A percentile compares a stretch with the other conserved stretches of the same genome.
Conservation (phyloP, 2,329 filamentous ascomycete genomes). For the Drechslerella coelobrocha region DNA sequence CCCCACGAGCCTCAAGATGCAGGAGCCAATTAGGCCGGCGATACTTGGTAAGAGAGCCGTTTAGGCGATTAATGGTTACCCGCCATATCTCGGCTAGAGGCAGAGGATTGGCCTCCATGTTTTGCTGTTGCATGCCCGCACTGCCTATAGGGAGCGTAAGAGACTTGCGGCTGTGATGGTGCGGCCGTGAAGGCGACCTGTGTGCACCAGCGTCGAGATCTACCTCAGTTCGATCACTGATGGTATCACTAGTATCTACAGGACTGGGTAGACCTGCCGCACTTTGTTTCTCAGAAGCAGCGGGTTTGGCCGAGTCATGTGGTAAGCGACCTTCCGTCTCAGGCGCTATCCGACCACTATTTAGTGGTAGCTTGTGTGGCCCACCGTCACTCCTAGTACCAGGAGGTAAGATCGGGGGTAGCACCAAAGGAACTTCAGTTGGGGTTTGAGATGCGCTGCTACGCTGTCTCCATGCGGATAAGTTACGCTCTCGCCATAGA, state of each 20-base stretch:
- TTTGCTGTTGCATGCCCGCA: constrained; percentile 5
- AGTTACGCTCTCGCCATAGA: not conserved
- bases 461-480: not conserved
- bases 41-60: constrained; percentile 44
- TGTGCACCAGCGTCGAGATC: not conserved
- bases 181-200: not conserved
- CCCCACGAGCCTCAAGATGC: constrained; percentile 20
- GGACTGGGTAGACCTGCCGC: constrained; percentile 10
- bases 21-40: constrained; percentile 41
- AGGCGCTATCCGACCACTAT: not conserved
- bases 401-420: not conserved
- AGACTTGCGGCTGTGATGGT: not conserved
- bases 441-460: not conserved
- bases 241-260: constrained; percentile 5
- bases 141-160: not conserved
- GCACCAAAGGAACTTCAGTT: not conserved
- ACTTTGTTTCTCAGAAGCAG: not conserved
- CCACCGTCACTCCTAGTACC: not conserved
- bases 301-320: not conserved
- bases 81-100: constrained; percentile 42
- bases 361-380: not conserved
- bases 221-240: not conserved
- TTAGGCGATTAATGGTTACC: constrained; percentile 36
- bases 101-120: constrained; percentile 18
- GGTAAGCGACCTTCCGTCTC: not conserved